Percentiles rank a stretch among this genome's conserved stretches.
These are phyloP conservation scores for Periglandula ipomoeae DNA, from an alignment of 2,329 filamentous ascomycete genomes.

Conservation along the genomic window DNA sequence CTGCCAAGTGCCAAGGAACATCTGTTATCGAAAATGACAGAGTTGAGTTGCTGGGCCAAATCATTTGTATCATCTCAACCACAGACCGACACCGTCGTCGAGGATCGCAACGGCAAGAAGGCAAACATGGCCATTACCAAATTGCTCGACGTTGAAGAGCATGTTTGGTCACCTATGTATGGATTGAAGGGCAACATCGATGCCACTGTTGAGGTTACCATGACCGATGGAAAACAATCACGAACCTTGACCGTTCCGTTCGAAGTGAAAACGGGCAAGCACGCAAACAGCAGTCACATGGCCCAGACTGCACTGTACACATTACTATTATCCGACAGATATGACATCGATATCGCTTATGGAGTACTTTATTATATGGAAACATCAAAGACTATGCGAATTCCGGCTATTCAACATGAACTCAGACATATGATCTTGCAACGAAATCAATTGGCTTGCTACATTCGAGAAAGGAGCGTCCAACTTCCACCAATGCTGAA, in stretches of 20 bases:
- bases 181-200: conserved; percentile 97
- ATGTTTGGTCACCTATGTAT: conserved; percentile 97
- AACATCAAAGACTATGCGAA: conserved; percentile 73
- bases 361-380: conserved; percentile 95
- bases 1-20: conserved; percentile 67
- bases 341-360: conserved; percentile 84
- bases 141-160: conserved; percentile 91
- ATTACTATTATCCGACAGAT: conserved; percentile 82
- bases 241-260: conserved; percentile 79
- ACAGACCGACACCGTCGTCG: conserved; percentile 61
- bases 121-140: conserved; percentile 83
- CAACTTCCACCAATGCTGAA: conserved; percentile 81
- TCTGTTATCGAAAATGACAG: conserved; percentile 72
- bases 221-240: conserved; percentile 58
- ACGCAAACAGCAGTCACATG: conserved; percentile 71
- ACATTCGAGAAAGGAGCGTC: conserved; percentile 68
- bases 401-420: conserved; percentile 78
- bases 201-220: conserved; percentile 82
- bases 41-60: conserved; percentile 74
- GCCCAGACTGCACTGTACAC: conserved; percentile 95
- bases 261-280: conserved; percentile 90
- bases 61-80: conserved; percentile 68
- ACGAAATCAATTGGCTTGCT: conserved; percentile 80
- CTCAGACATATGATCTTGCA: conserved; percentile 95
- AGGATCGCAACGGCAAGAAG: conserved; percentile 68